Evolutionary conservation across 2,329 filamentous ascomycete species (phyloP).

Genomic region (Colletotrichum liaoningense): DNA sequence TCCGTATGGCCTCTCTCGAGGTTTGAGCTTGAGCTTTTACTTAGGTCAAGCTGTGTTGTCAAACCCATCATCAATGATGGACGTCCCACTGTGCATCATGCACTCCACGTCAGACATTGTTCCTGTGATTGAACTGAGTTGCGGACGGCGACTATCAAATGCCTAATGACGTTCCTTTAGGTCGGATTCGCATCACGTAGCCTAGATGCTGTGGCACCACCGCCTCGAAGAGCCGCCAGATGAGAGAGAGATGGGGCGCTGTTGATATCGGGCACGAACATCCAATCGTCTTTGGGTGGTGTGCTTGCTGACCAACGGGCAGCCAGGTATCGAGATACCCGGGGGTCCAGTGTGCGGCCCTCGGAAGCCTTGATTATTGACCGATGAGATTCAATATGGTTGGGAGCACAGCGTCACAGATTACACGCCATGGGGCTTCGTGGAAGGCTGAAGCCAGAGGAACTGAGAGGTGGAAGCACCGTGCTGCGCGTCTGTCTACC

Average conservation of each 20-base stretch:
- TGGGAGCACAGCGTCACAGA: slow-evolving; percentile 17
- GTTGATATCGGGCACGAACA: background rate
- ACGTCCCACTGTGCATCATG: slow-evolving; percentile 3
- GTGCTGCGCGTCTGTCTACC: background rate
- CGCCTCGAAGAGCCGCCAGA: slow-evolving; percentile 18
- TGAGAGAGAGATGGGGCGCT: slow-evolving; percentile 7
- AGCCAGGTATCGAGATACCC: slow-evolving; percentile 10
- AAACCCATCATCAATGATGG: background rate
- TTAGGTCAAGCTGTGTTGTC: background rate
- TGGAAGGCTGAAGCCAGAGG: background rate
- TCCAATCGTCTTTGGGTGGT: background rate
- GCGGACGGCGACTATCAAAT: background rate
- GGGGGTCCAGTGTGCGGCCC: background rate
- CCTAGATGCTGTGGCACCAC: slow-evolving; percentile 5
- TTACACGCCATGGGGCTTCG: background rate
- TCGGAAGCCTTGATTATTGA: background rate
- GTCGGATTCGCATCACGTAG: slow-evolving; percentile 18
- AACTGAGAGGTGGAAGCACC: background rate
- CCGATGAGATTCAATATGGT: background rate
- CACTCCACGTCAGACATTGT: slow-evolving; percentile 4
- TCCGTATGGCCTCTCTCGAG: slow-evolving; percentile 1
- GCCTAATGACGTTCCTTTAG: slow-evolving; percentile 16
- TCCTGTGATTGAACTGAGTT: slow-evolving; percentile 6
- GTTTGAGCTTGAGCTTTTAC: slow-evolving; percentile 23
- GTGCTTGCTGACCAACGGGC: slow-evolving; percentile 12